Evolutionary conservation across 2,329 filamentous ascomycete species (phyloP).

Genomic region (Cryphonectria radicalis): DNA sequence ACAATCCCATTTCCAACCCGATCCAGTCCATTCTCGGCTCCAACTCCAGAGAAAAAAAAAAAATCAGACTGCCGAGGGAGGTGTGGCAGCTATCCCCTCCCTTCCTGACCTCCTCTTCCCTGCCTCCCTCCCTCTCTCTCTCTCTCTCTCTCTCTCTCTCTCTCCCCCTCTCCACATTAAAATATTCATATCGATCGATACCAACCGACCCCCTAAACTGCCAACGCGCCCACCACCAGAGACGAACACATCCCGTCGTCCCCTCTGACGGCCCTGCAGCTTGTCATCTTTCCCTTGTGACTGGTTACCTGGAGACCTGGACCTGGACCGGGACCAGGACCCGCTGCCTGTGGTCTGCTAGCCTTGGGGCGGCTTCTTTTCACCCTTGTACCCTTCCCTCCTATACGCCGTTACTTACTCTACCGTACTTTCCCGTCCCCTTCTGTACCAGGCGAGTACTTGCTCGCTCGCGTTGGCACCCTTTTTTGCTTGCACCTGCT

Average conservation of each 20-base stretch:
- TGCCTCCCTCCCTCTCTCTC: neutral
- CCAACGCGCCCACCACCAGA: neutral
- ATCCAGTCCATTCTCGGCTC: neutral
- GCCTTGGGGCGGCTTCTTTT: neutral
- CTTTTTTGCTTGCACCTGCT: neutral
- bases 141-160: neutral
- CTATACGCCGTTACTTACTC: conserved; percentile 2
- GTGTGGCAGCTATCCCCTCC: neutral
- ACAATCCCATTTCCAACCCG: neutral
- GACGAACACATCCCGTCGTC: neutral
- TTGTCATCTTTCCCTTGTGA: conserved; percentile 7
- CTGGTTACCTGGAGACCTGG: neutral
- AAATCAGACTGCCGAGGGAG: neutral
- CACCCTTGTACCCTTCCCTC: conserved; percentile 3
- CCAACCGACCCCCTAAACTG: neutral
- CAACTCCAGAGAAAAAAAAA: neutral
- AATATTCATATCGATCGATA: neutral
- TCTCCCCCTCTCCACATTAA: neutral
- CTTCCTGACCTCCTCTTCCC: neutral
- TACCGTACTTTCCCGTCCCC: neutral
- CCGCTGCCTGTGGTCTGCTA: conserved; percentile 1
- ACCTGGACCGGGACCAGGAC: neutral
- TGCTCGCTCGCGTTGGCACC: neutral
- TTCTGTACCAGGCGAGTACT: neutral
- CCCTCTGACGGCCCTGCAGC: conserved; percentile 1